Conservation (phyloP, 176 grass and related monocot species). For the Microstegium vimineum region DNA sequence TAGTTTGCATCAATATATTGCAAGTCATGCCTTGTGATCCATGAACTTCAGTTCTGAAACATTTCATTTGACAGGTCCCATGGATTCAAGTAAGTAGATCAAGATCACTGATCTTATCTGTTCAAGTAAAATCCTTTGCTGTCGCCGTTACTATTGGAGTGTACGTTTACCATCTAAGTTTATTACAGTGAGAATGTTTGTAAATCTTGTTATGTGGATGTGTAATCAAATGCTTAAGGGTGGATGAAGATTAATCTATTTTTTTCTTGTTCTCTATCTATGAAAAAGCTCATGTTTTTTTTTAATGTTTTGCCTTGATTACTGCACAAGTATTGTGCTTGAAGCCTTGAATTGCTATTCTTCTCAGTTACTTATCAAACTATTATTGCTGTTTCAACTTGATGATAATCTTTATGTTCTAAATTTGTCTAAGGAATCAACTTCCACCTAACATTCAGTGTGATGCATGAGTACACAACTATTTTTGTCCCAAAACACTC, state of each 20-base stretch:
- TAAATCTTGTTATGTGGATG: neutral
- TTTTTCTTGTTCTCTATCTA: neutral
- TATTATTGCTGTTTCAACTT: conserved; percentile 4
- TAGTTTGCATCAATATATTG: conserved; percentile 8
- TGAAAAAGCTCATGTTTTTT: neutral
- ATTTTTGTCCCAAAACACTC: neutral
- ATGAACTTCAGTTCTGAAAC: conserved; percentile 7
- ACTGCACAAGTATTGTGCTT: neutral
- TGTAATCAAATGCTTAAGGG: neutral
- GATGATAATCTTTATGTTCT: neutral
- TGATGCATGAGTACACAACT: neutral
- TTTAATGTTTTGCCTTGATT: neutral
- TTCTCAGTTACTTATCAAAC: neutral
- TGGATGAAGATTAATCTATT: neutral
- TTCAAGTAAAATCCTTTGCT: conserved; percentile 65
- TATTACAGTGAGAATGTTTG: conserved; percentile 11
- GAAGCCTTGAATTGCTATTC: neutral
- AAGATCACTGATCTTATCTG: conserved; percentile 75
- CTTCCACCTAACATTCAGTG: neutral
- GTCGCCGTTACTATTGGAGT: conserved; percentile 58
- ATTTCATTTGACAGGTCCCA: conserved; percentile 65
- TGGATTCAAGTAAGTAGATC: conserved; percentile 99
- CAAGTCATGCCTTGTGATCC: conserved; percentile 8
- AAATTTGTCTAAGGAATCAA: neutral
- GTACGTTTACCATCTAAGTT: conserved; percentile 49